phyloP scores from a whole-genome alignment of 352 stramenopile species.

The Phytopythium ostracodes region DNA sequence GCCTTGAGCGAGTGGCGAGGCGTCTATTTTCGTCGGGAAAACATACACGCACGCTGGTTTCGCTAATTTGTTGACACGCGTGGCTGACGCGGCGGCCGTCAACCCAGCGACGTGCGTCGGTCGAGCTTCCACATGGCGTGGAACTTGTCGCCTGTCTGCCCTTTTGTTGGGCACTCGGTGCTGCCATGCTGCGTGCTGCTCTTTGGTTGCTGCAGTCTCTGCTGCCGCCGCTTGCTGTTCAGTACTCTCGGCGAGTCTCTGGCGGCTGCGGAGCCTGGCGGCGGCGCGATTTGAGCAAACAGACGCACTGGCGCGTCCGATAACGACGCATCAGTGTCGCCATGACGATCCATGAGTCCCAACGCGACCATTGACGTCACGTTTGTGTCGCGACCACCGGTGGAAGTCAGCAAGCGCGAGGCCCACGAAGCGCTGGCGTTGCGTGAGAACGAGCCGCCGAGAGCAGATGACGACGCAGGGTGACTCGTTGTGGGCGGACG shows the following conservation, averaged over 20 bases:
- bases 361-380: not conserved
- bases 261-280: not conserved
- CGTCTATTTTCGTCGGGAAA: conserved; percentile 1
- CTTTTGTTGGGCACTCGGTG: not conserved
- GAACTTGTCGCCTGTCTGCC: conserved; percentile 3
- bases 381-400: not conserved
- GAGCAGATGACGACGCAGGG: not conserved
- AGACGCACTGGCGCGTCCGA: not conserved
- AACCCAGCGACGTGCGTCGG: conserved; percentile 22
- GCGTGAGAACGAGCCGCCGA: not conserved
- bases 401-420: not conserved
- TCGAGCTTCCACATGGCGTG: conserved; percentile 42
- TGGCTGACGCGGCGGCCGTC: not conserved
- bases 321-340: not conserved
- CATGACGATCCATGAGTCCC: not conserved
- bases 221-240: not conserved
- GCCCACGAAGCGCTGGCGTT: not conserved
- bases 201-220: not conserved
- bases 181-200: not conserved
- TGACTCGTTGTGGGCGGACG: not conserved
- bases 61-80: not conserved
- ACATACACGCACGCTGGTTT: no score
- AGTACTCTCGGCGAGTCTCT: not conserved
- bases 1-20: no score
- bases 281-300: not conserved